Conservation (phyloP, 352 stramenopile species). For the Peronosclerospora sorghi region DNA sequence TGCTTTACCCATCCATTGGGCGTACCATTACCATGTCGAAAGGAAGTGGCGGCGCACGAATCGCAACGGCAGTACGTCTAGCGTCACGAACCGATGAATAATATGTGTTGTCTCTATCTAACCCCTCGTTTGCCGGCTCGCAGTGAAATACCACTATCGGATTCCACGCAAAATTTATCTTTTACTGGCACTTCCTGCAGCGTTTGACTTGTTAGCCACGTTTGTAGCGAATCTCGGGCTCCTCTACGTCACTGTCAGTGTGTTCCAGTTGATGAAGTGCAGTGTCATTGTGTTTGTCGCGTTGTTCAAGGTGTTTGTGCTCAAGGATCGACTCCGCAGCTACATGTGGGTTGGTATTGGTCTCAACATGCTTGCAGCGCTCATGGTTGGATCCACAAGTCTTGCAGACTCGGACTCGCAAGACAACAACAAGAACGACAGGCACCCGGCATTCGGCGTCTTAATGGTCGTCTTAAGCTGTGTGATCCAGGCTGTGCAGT, state of each 20-base stretch:
- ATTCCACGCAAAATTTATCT: conserved; percentile 90
- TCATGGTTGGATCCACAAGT: conserved; percentile 90
- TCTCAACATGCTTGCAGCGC: conserved; percentile 88
- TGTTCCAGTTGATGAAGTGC: conserved; percentile 86
- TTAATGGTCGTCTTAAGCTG: conserved; percentile 91
- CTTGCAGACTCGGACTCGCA: conserved; percentile 74
- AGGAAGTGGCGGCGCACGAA: conserved; percentile 48
- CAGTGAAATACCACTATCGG: conserved; percentile 64
- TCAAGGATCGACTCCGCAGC: conserved; percentile 80
- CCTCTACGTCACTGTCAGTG: conserved; percentile 84
- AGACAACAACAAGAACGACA: conserved; percentile 39
- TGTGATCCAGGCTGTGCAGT: conserved; percentile 91
- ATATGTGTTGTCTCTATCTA: neutral
- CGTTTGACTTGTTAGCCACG: conserved; percentile 90
- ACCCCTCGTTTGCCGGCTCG: neutral
- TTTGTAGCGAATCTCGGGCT: conserved; percentile 92
- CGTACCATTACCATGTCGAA: conserved; percentile 71
- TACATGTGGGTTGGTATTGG: conserved; percentile 97
- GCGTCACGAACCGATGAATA: neutral
- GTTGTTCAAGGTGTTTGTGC: conserved; percentile 91
- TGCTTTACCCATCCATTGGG: conserved; percentile 87
- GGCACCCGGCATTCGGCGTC: conserved; percentile 84
- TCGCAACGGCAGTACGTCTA: conserved; percentile 48
- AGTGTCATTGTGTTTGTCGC: conserved; percentile 95
- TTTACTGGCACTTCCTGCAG: conserved; percentile 85